phyloP scores from a whole-genome alignment of 78 protist genomes.

The Monosiga brevicollis region DNA sequence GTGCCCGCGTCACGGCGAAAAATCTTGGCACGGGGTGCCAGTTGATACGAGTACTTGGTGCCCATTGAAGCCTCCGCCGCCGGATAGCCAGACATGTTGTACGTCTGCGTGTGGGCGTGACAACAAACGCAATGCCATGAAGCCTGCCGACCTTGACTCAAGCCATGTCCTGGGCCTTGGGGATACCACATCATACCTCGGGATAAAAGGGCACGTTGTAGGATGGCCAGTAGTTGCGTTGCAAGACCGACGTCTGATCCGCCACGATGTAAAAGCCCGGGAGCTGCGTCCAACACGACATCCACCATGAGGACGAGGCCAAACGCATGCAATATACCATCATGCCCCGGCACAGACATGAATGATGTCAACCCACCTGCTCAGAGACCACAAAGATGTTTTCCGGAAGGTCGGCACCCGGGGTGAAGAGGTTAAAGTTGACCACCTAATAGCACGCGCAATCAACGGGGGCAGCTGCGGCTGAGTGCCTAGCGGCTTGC shows the following conservation, averaged over 20 bases:
- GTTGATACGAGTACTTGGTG: conserved; percentile 4
- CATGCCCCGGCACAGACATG: no score
- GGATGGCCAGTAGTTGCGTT: conserved; percentile 50
- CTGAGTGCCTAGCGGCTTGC: no score
- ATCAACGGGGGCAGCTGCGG: no score
- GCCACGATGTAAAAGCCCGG: conserved; percentile 1
- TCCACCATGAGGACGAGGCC: no score
- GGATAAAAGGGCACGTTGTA: conserved; percentile 54
- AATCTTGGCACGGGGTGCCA: conserved; percentile 9
- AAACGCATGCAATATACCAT: no score
- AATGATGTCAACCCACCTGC: no score
- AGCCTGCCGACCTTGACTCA: neutral
- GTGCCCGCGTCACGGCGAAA: conserved; percentile 9
- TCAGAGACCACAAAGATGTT: no score
- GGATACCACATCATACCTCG: no score
- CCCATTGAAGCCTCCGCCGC: conserved; percentile 19
- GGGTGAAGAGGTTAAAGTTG: conserved; percentile 42
- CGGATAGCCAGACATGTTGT: conserved; percentile 26
- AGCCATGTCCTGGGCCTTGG: no score
- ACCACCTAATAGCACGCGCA: no score
- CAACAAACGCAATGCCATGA: neutral
- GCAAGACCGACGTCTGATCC: conserved; percentile 7
- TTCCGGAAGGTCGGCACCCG: conserved; percentile 18
- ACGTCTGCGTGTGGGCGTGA: neutral
- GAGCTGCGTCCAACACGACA: neutral